phyloP scores from a whole-genome alignment of 2,329 filamentous ascomycete species.

The Trichoderma harzianum region DNA sequence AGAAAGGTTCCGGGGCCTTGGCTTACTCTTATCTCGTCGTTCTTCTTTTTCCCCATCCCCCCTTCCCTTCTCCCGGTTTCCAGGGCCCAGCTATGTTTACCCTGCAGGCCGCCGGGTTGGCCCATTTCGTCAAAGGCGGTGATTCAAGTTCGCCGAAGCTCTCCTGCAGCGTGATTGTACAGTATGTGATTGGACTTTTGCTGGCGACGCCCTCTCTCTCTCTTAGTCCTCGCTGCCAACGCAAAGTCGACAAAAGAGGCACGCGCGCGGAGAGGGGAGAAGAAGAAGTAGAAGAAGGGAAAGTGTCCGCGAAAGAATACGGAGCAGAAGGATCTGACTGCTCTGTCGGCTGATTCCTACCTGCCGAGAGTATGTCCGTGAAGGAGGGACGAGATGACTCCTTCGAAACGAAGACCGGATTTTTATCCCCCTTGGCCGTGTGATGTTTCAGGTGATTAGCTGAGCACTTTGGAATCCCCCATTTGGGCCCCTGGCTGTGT shows the following conservation, averaged over 20 bases:
- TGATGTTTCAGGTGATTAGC: slow-evolving; percentile 8
- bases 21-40: slow-evolving; percentile 2
- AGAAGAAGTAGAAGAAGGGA: neutral
- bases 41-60: neutral
- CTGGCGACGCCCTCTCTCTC: neutral
- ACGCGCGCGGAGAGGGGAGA: neutral
- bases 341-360: slow-evolving; percentile 11
- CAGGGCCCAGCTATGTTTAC: neutral
- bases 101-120: neutral
- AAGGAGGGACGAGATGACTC: slow-evolving; percentile 1
- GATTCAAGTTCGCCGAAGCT: slow-evolving; percentile 15
- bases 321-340: neutral
- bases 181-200: neutral
- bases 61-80: neutral
- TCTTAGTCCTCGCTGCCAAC: neutral
- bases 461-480: neutral
- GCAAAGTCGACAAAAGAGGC: neutral
- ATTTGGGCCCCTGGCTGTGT: neutral
- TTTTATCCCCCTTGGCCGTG: neutral
- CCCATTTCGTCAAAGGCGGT: neutral
- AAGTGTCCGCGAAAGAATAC: neutral
- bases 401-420: neutral
- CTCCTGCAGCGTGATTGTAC: neutral
- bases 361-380: slow-evolving; percentile 15
- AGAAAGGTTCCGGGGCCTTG: slow-evolving; percentile 5